A percentile compares a stretch with the other conserved stretches of the same genome.
These are phyloP conservation scores for Scedosporium minutisporum DNA, from an alignment of 2,329 filamentous ascomycete genomes.

Conservation along the genomic window DNA sequence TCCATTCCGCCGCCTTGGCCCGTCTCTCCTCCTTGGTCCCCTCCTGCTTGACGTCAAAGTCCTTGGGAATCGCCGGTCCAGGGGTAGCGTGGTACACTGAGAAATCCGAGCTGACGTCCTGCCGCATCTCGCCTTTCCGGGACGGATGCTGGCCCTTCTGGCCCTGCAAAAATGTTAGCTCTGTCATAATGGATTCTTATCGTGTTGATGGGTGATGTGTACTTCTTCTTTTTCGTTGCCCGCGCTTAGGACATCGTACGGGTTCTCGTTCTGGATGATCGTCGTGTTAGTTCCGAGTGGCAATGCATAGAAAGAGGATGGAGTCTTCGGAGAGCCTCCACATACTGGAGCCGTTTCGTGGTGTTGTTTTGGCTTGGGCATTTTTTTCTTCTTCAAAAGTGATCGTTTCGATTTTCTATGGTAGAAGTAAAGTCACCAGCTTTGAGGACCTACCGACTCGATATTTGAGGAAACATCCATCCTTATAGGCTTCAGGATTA, in stretches of 20 bases:
- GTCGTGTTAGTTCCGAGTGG: background rate
- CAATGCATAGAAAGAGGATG: background rate
- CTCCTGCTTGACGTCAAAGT: slow-evolving; percentile 44
- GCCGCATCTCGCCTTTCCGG: slow-evolving; percentile 33
- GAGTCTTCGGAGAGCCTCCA: too few relatives aligned
- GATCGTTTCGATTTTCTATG: background rate
- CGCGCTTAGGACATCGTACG: background rate
- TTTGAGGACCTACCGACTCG: background rate
- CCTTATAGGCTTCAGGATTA: background rate
- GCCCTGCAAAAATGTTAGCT: background rate
- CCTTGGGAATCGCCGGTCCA: slow-evolving; percentile 45
- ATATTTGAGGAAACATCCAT: background rate
- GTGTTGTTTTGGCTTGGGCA: too few relatives aligned
- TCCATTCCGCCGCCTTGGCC: slow-evolving; percentile 55
- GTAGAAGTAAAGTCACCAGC: background rate
- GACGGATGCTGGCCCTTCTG: slow-evolving; percentile 10
- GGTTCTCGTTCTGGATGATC: background rate
- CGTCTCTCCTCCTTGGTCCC: slow-evolving; percentile 60
- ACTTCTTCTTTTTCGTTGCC: background rate
- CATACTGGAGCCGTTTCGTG: too few relatives aligned
- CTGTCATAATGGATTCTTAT: too few relatives aligned
- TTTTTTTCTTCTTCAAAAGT: too few relatives aligned
- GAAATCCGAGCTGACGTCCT: slow-evolving; percentile 35
- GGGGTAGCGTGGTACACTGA: slow-evolving; percentile 44
- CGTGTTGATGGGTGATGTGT: background rate